Conservation (phyloP, 2,329 filamentous ascomycete genomes). For the Westerdykella sp. region DNA sequence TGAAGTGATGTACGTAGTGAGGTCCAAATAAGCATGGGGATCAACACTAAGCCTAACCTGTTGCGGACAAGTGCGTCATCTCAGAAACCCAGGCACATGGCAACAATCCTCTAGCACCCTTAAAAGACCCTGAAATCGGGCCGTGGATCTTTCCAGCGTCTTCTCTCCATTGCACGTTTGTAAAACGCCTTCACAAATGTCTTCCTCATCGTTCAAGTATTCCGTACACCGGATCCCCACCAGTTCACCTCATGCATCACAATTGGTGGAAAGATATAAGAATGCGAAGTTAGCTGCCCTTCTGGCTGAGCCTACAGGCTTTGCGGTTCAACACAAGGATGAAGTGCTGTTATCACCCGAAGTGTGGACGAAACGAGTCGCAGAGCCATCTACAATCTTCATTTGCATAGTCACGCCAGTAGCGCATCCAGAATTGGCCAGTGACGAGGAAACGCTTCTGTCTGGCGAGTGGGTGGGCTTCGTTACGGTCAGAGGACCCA, state of each 20-base stretch:
- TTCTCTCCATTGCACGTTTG: too few species aligned
- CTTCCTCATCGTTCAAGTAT: constrained; percentile 9
- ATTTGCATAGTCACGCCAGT: constrained; percentile 4
- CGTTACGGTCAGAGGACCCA: constrained; percentile 11
- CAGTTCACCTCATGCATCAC: constrained; percentile 4
- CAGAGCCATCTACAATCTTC: constrained; percentile 1
- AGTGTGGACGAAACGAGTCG: constrained; percentile 12
- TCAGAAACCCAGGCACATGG: too few species aligned
- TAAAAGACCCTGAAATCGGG: too few species aligned
- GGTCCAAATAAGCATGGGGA: too few species aligned
- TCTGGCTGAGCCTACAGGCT: constrained; percentile 11
- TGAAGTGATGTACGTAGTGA: too few species aligned
- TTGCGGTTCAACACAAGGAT: constrained; percentile 8
- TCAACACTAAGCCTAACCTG: too few species aligned
- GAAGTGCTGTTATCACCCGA: constrained; percentile 8
- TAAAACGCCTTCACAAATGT: too few species aligned
- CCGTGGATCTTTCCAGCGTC: too few species aligned
- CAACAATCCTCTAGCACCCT: too few species aligned
- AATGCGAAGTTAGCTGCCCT: constrained; percentile 14
- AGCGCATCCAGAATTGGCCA: neutral
- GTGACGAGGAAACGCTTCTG: constrained; percentile 9
- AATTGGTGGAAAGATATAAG: constrained; percentile 12
- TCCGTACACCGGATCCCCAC: constrained; percentile 9
- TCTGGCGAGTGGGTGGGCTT: constrained; percentile 14
- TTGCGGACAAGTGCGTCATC: too few species aligned